Evolutionary conservation across 192 early-diverging fungal species (phyloP).

Genomic region (Cetraspora pellucida): DNA sequence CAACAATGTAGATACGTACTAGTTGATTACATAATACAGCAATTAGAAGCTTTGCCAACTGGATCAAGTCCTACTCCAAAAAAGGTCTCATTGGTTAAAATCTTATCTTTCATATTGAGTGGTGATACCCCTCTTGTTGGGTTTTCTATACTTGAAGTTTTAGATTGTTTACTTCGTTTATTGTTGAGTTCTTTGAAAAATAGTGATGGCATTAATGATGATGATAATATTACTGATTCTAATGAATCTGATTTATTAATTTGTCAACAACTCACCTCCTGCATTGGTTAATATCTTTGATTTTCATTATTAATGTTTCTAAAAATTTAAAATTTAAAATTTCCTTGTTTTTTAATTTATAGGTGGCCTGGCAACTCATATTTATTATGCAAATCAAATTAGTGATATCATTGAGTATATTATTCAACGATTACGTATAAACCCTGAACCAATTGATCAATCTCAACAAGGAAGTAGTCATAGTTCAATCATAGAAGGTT

Average conservation of each 20-base stretch:
- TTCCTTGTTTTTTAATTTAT: neutral
- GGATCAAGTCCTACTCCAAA: constrained; percentile 38
- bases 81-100: constrained; percentile 49
- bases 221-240: constrained; percentile 20
- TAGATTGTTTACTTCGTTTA: constrained; percentile 48
- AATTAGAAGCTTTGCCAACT: constrained; percentile 42
- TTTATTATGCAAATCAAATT: constrained; percentile 59
- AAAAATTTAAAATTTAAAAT: neutral
- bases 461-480: neutral
- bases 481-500: constrained; percentile 41
- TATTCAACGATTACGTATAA: constrained; percentile 43
- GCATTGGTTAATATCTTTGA: constrained; percentile 36
- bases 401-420: constrained; percentile 59
- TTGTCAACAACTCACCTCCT: constrained; percentile 37
- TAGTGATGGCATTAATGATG: constrained; percentile 16
- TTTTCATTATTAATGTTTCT: neutral
- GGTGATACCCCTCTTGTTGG: constrained; percentile 49
- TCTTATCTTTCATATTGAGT: constrained; percentile 47
- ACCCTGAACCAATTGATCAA: neutral
- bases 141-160: constrained; percentile 57
- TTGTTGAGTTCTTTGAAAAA: constrained; percentile 40
- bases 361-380: constrained; percentile 57
- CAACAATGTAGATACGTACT: constrained; percentile 54
- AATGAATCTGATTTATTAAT: constrained; percentile 31
- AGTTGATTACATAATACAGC: constrained; percentile 51